Base-by-base conservation (phyloP, 352 stramenopile genomes). In the Achlya hypogyna region DNA sequence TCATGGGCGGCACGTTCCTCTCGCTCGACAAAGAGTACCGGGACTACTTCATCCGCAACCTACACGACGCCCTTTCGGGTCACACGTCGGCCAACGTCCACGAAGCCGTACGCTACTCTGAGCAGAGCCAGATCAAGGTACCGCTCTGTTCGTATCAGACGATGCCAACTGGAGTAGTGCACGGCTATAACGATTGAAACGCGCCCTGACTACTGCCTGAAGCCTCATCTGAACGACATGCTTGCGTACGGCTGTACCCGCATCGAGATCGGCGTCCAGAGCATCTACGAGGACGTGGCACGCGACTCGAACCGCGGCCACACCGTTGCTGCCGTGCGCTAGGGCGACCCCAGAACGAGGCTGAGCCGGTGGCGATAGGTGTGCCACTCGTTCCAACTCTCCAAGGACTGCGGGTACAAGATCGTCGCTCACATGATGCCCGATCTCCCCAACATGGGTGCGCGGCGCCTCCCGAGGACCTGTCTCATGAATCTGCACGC, bases 341-440 rank as follows among this genome's bases (percentile, higher is more conserved):
- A 20, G 6, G 14, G 10, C 16, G 23, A 10, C 25, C 9, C 4
- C 16, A 16, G 16, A 49, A 9, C 29, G 20, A 53, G 6, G 1
- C 28, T 14, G 12, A 34, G 18, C 10, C 10, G 8, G 14, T n/a
- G 27, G 29, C 12, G 9, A 12, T 5, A 66, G 59, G 59, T 89
- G 62, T 81, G 78, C 51, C 81, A 89, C 56, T 87, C 78, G 47
- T 86, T 89, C 34, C 78, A 88, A 54, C 69, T 89, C 28, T 73
- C 81, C 10, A 98, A 98, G 73, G 96, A 99, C 77, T 98, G 91
- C 64, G 95, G 96, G 0, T 99, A 98, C 82, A 99, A 99, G 80
- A 96, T 99, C 34, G 95, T 98, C 5, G 96, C 88, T 12, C 96
- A 99, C 75, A 96, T 99, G 88, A 99, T 99, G 96, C 96, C 96